phyloP scores from a whole-genome alignment of 805 yeast genomes.

The Hanseniaspora osmophila region DNA sequence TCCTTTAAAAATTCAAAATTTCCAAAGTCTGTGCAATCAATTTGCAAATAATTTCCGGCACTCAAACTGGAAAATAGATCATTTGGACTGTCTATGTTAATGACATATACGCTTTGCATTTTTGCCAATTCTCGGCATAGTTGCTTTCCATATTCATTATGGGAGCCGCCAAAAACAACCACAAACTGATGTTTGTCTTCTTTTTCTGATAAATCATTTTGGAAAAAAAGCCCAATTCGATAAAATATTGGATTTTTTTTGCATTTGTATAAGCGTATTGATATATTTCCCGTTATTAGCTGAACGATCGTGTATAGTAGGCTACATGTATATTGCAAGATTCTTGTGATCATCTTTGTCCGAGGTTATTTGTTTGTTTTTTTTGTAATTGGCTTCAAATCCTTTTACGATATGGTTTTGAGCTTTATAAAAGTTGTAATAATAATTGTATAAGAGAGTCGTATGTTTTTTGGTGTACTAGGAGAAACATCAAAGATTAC shows the following conservation, averaged over 20 bases:
- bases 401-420: too few relatives aligned
- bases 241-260: not conserved
- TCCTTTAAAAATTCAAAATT: not conserved
- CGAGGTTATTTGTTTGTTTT: too few relatives aligned
- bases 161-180: constrained; percentile 14
- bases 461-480: too few relatives aligned
- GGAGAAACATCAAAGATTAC: too few relatives aligned
- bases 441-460: too few relatives aligned
- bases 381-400: too few relatives aligned
- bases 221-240: not conserved
- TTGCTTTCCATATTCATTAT: constrained; percentile 9
- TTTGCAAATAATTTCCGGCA: constrained; percentile 3
- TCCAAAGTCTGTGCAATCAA: constrained; percentile 7
- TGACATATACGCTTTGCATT: constrained; percentile 5
- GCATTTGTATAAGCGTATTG: not conserved
- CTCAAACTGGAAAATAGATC: not conserved
- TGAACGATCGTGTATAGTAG: not conserved
- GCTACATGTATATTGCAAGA: not conserved
- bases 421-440: too few relatives aligned
- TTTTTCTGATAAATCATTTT: not conserved
- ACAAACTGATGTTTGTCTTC: not conserved
- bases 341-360: too few relatives aligned
- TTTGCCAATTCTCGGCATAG: constrained; percentile 7
- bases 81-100: constrained; percentile 11
- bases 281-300: not conserved